These are phyloP conservation scores for Wickerhamomyces alni DNA, from an alignment of 805 yeast species.

Conservation along the genomic window DNA sequence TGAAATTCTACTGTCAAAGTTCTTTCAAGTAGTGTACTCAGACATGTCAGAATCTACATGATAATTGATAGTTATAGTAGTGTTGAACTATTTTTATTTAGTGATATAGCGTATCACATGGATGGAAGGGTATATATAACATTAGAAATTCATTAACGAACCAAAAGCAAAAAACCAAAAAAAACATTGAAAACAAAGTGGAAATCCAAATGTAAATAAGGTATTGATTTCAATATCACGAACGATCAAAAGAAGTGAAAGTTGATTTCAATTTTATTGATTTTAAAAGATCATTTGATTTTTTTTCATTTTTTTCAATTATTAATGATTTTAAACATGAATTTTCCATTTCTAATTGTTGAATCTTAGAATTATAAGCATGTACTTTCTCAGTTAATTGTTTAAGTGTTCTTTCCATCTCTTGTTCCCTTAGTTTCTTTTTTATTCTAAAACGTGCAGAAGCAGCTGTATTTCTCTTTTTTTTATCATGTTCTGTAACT, in stretches of 20 bases:
- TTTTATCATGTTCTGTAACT: slow-evolving; percentile 33
- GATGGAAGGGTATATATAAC: no score
- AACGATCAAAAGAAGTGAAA: background rate
- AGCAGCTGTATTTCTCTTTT: slow-evolving; percentile 58
- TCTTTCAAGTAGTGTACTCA: no score
- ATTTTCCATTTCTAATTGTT: slow-evolving; percentile 57
- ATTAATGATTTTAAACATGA: slow-evolving; percentile 48
- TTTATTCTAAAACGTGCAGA: slow-evolving; percentile 59
- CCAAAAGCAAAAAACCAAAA: no score
- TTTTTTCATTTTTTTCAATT: slow-evolving; percentile 42
- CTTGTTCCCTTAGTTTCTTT: slow-evolving; percentile 53
- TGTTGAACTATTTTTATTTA: no score
- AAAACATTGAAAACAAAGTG: no score
- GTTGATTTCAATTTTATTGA: slow-evolving; percentile 28
- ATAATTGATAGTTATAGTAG: no score
- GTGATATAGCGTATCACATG: no score
- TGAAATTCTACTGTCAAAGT: no score
- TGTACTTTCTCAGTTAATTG: slow-evolving; percentile 40
- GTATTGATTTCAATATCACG: no score
- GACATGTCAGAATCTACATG: no score
- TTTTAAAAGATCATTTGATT: slow-evolving; percentile 31
- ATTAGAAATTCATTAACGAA: no score
- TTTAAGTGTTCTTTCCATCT: slow-evolving; percentile 45
- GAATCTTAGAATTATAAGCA: slow-evolving; percentile 39
- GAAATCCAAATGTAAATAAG: no score